Conservation (phyloP, 805 yeast species). For the Sugiyamaella lignohabitans region DNA sequence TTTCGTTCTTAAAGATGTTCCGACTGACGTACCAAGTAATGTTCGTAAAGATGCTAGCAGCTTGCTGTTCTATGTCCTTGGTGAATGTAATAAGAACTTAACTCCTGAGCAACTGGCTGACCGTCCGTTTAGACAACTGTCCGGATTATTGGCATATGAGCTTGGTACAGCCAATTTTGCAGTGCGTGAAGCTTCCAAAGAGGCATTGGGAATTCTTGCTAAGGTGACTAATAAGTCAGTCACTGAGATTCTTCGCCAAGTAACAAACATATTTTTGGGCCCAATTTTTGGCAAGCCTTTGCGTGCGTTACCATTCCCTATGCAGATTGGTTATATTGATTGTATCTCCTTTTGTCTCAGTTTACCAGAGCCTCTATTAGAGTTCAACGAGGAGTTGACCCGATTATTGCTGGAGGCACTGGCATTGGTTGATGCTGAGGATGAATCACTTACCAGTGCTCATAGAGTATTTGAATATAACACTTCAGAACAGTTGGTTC, state of each 20-base stretch:
- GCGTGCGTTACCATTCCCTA: constrained; percentile 93
- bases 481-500: constrained; percentile 81
- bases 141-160: constrained; percentile 88
- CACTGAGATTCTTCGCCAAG: constrained; percentile 71
- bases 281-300: constrained; percentile 97
- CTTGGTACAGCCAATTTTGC: constrained; percentile 79
- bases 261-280: constrained; percentile 72
- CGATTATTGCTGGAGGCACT: constrained; percentile 83
- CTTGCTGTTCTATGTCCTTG: constrained; percentile 57
- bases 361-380: constrained; percentile 71
- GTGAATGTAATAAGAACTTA: constrained; percentile 56
- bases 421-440: constrained; percentile 95
- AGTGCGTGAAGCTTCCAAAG: constrained; percentile 77
- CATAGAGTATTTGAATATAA: constrained; percentile 80
- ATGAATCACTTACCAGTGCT: constrained; percentile 84
- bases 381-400: constrained; percentile 82
- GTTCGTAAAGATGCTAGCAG: constrained; percentile 68
- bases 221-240: constrained; percentile 61
- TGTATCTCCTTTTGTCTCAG: constrained; percentile 90
- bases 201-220: constrained; percentile 59
- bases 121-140: constrained; percentile 71
- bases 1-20: constrained; percentile 85
- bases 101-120: constrained; percentile 58
- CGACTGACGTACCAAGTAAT: constrained; percentile 75
- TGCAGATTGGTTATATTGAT: constrained; percentile 98